Evolutionary conservation across 805 yeast genomes (phyloP), one percentile per base, ranked within the genome.

Genomic region (Soucietia sequanensis): DNA sequence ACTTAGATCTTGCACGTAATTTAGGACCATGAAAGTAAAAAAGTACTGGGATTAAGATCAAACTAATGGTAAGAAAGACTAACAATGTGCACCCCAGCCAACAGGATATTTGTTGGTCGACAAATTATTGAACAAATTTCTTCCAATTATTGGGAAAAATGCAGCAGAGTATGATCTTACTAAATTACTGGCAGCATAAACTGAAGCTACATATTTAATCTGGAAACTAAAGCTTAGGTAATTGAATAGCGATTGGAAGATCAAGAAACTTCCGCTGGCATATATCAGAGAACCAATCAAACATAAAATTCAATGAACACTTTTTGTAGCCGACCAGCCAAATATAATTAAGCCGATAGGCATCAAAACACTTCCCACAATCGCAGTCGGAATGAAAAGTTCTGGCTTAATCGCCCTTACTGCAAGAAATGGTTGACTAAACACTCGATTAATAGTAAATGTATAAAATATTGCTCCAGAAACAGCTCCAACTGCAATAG

Each of bases 71-170:
- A 75, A 44, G 43, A 74, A 72, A 0, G 73, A 80, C 27, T 52
- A 45, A 9, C 76, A 41, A 5, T 75, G 63, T 2, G 73, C 58
- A 2, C 81, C 84, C 81, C 81, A 79, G 3, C 67, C 82, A 12
- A 75, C 76, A 2, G 84, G 83, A 48, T 61, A 80, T 26, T 63
- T 68, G 2, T 66, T 57, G 31, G 70, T 68, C 6, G 70, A 71
- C 35, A 76, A 58, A 45, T 75, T 71, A 35, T 64, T 58, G 51
- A 72, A 84, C 76, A 84, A 69, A 22, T 76, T 74, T 24, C 65
- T 50, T 5, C 84, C 83, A 54, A 84, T 81, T 33, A 84, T 63
- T 26, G 85, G 84, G 64, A 80, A 80, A 2, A 71, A 75, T 41
- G 78, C 76, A 1, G 81, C 84, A 44, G 72, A 68, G 2, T 57